Percentiles rank a stretch among this genome's conserved stretches.
phyloP scores from a whole-genome alignment of 257 asterid genomes.

The Nyctanthes arbortristis region DNA sequence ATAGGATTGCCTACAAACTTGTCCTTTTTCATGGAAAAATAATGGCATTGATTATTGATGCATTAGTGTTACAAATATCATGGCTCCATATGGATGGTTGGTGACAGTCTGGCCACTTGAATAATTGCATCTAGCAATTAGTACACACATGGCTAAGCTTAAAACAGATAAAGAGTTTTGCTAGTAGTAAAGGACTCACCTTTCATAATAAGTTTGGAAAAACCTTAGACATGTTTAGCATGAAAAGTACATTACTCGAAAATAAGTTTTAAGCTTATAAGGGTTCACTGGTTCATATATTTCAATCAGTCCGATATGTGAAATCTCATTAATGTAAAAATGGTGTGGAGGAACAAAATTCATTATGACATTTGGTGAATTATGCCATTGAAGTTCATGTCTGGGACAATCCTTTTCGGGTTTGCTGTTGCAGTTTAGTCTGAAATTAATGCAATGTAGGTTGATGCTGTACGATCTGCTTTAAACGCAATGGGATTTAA shows the following conservation, averaged over 20 bases:
- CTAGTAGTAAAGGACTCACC: too few species aligned
- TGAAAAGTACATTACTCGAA: too few species aligned
- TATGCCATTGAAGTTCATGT: neutral
- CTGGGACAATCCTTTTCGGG: neutral
- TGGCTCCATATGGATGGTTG: constrained; percentile 25
- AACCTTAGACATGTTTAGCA: too few species aligned
- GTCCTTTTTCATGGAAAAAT: neutral
- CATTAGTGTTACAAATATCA: too few species aligned
- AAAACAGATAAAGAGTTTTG: too few species aligned
- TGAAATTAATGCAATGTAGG: constrained; percentile 38
- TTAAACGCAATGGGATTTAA: constrained; percentile 69
- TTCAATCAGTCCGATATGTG: too few species aligned
- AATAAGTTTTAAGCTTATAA: too few species aligned
- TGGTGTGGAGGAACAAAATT: too few species aligned
- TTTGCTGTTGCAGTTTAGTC: neutral
- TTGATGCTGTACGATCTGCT: constrained; percentile 87
- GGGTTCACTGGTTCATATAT: too few species aligned
- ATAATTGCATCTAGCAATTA: neutral
- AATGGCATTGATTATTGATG: constrained; percentile 1
- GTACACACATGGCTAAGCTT: too few species aligned
- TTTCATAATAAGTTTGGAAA: too few species aligned
- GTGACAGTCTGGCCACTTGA: constrained; percentile 32
- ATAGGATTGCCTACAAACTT: neutral
- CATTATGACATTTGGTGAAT: neutral
- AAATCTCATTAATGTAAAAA: too few species aligned